Conservation (phyloP, 2,329 filamentous ascomycete species). For the Fusarium multiceps region DNA sequence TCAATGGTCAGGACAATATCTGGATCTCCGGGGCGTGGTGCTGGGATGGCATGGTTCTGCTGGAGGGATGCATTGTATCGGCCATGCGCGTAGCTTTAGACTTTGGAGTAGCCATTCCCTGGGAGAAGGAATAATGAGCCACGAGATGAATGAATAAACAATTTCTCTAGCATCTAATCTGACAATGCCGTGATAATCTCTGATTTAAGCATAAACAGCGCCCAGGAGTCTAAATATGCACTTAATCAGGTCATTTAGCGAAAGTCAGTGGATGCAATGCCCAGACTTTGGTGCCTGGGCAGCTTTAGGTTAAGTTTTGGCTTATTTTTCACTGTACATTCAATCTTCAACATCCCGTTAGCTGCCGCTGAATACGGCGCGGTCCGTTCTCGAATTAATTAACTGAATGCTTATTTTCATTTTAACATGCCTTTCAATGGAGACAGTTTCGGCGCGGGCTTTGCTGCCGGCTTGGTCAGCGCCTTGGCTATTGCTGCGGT, state of each 20-base stretch:
- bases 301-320: background rate
- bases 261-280: slow-evolving; percentile 5
- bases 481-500: slow-evolving; percentile 31
- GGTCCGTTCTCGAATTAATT: background rate
- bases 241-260: slow-evolving; percentile 21
- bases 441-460: slow-evolving; percentile 46
- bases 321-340: background rate
- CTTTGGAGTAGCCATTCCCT: slow-evolving; percentile 60
- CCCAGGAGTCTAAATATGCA: background rate
- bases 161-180: background rate
- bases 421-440: slow-evolving; percentile 1
- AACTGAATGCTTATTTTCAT: background rate
- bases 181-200: background rate
- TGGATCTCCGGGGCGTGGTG: slow-evolving; percentile 71
- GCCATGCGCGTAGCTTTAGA: slow-evolving; percentile 66
- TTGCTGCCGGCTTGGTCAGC: slow-evolving; percentile 44
- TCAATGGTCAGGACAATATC: slow-evolving; percentile 64
- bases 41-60: slow-evolving; percentile 72
- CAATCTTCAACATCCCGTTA: background rate
- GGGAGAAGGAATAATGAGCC: slow-evolving; percentile 39
- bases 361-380: background rate
- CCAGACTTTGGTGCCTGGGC: background rate
- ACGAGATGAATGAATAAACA: slow-evolving; percentile 3
- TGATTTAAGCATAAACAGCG: background rate
- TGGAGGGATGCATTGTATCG: slow-evolving; percentile 70